Evolutionary conservation across 2,329 filamentous ascomycete genomes (phyloP), one percentile per base, ranked within the genome.

Genomic region (Diaporthe eres): DNA sequence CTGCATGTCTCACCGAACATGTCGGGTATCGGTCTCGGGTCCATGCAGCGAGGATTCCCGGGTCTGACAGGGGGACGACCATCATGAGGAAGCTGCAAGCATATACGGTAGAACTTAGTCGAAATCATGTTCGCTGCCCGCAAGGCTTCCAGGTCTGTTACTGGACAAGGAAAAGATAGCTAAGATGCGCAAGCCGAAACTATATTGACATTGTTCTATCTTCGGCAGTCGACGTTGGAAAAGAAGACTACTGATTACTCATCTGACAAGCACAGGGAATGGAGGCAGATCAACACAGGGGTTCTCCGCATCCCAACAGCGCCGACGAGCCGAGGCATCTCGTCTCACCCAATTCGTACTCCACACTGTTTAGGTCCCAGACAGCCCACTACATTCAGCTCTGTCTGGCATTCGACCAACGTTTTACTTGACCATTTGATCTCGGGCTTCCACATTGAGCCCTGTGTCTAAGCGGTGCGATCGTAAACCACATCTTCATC

Each of bases 301-400:
- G 47, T 68, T 68, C 65, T 68, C 65, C 65, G 49, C 65, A 68
- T 65, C 34, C 15, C 15, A 28, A 28, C 60, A 19, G n/a, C 55
- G 55, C 61, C 47, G 49, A 53, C 34, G 34, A 68, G 65, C 65
- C 65, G 65, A 68, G 65, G 65, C 65, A 53, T 68, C 65, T 53
- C 47, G 13, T 68, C 47, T 53, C 31, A 25, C 22, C 47, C 17
- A 8, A 53, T 53, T 34, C 22, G 0, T 10, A 51, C 44, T 51
- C 44, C 63, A 25, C 31, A 10, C 37, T 9, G n/a, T 44, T n/a
- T 17, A 9, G 63, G 12, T 37, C 25, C 28, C 7, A 44, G 39
- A 47, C 60, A 42, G 25, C 9, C 61, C n/a, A 47, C 61, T 34
- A 8, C 28, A 17, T 5, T 8, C 28, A 25, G 7, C 12, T 47